phyloP scores from a whole-genome alignment of 441 rosid genomes.

The California macrophylla region DNA sequence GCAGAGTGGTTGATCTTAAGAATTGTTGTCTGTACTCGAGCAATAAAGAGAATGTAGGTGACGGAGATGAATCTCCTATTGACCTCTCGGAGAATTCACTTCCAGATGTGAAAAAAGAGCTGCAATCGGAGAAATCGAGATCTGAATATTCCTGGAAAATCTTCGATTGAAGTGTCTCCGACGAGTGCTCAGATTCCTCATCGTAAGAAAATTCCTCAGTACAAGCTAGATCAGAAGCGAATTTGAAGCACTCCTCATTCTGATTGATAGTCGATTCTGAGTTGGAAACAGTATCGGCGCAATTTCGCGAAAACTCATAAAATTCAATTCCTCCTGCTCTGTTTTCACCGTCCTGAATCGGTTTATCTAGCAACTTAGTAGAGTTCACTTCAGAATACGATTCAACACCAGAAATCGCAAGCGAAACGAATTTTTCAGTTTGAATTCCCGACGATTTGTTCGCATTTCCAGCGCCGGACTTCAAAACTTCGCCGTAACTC shows the following conservation, averaged over 20 bases:
- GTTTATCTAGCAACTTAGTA: constrained; percentile 10
- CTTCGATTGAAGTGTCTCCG: constrained; percentile 39
- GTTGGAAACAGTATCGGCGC: constrained; percentile 22
- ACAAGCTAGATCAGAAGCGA: constrained; percentile 60
- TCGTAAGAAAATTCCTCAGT: constrained; percentile 45
- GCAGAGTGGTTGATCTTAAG: constrained; percentile 37
- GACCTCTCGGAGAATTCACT: constrained; percentile 68
- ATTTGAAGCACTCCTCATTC: constrained; percentile 26
- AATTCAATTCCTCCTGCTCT: constrained; percentile 25
- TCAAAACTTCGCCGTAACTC: constrained; percentile 21
- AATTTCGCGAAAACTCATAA: constrained; percentile 34
- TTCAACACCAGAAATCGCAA: constrained; percentile 39
- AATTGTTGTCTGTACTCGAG: constrained; percentile 55
- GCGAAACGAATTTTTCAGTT: constrained; percentile 38
- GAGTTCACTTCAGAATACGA: constrained; percentile 27
- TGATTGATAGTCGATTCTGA: constrained; percentile 31
- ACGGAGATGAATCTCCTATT: constrained; percentile 36
- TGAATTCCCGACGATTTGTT: constrained; percentile 22
- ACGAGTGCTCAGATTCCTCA: constrained; percentile 42
- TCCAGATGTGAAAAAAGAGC: constrained; percentile 53
- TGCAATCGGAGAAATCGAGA: constrained; percentile 46
- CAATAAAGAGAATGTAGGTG: constrained; percentile 48
- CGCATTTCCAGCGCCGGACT: constrained; percentile 22
- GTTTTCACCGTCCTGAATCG: constrained; percentile 22
- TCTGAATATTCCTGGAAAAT: constrained; percentile 36